Evolutionary conservation across 208 protist species (phyloP).

Genomic region (Leishmania guyanensis): DNA sequence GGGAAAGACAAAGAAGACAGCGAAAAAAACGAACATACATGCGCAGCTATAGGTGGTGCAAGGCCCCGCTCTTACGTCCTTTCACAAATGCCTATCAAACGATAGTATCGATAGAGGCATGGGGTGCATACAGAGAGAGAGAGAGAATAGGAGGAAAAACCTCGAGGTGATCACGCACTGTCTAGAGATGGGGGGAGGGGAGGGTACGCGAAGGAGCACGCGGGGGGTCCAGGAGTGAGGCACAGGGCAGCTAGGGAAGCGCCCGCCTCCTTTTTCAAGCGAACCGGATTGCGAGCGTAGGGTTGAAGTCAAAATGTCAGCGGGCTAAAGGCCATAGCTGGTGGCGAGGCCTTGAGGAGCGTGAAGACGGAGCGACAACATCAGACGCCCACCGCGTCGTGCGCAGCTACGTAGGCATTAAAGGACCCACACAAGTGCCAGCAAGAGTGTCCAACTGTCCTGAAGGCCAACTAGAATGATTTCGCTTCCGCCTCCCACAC

Average conservation of each 20-base stretch:
- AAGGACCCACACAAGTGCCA: background rate
- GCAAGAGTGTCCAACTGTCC: background rate
- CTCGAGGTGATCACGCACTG: background rate
- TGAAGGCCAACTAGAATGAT: background rate
- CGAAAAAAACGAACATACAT: background rate
- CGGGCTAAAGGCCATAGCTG: background rate
- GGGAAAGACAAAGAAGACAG: background rate
- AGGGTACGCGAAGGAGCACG: background rate
- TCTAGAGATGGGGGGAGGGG: background rate
- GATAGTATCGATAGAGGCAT: background rate
- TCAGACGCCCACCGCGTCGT: background rate
- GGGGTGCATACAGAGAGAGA: background rate
- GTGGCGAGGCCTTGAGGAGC: background rate
- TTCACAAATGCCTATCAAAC: background rate
- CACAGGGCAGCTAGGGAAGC: background rate
- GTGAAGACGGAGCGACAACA: background rate
- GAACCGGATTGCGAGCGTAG: background rate
- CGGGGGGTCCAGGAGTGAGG: background rate
- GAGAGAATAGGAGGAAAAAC: no score
- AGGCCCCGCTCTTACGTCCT: background rate
- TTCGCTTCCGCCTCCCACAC: background rate
- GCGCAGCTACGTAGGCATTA: background rate
- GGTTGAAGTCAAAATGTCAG: background rate
- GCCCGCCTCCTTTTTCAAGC: background rate
- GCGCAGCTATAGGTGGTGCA: background rate